Evolutionary conservation across 305 asterid genomes (phyloP).

Genomic region (Solanum hybrid): DNA sequence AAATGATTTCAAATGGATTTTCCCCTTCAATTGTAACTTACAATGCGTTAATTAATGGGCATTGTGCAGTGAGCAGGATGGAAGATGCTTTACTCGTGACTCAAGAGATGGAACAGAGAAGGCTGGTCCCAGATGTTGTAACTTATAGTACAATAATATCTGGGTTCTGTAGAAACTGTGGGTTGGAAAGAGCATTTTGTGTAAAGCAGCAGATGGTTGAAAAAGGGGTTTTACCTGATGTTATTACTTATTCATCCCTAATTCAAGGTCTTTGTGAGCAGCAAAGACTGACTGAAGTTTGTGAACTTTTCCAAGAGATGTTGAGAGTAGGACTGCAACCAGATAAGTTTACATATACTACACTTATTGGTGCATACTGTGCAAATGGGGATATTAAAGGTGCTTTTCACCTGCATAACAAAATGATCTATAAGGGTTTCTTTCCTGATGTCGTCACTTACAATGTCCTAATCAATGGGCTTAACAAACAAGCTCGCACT

Average conservation of each 20-base stretch:
- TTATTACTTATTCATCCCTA: conserved; percentile 63
- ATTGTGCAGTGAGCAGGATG: conserved; percentile 48
- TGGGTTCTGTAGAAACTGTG: conserved; percentile 48
- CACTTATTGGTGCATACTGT: conserved; percentile 67
- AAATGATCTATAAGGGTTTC: conserved; percentile 61
- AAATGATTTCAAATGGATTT: conserved; percentile 52
- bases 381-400: conserved; percentile 49
- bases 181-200: conserved; percentile 54
- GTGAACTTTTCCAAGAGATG: conserved; percentile 66
- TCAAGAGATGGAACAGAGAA: conserved; percentile 40
- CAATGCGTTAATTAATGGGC: conserved; percentile 72
- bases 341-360: conserved; percentile 72
- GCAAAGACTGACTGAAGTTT: conserved; percentile 51
- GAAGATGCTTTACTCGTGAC: conserved; percentile 48
- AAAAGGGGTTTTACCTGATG: conserved; percentile 60
- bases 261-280: conserved; percentile 74
- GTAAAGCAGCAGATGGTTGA: conserved; percentile 55
- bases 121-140: conserved; percentile 70
- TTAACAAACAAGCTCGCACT: conserved; percentile 55
- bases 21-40: conserved; percentile 71
- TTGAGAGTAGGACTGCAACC: conserved; percentile 48
- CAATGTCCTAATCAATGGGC: conserved; percentile 71
- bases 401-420: conserved; percentile 57
- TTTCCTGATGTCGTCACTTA: conserved; percentile 80
- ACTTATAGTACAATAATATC: conserved; percentile 65